Percentiles rank a stretch among this genome's conserved stretches.
Evolutionary conservation across 495 filamentous ascomycete genomes (phyloP).

Genomic region (Chaetomium cochliodes): DNA sequence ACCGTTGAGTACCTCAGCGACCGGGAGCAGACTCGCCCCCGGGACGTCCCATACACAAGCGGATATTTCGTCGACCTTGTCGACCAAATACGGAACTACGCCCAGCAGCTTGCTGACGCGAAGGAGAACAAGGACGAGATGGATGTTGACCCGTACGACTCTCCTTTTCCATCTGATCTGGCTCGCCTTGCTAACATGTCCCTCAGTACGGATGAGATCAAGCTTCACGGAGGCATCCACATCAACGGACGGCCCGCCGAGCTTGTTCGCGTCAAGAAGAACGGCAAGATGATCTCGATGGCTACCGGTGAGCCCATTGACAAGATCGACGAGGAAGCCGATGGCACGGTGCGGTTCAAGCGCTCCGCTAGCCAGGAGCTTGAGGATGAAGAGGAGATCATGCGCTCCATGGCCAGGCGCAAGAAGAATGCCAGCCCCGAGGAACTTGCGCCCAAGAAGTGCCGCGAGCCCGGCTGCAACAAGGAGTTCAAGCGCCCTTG

Average conservation of each 20-base stretch:
- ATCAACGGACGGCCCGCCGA: slow-evolving; percentile 74
- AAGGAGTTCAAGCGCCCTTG: slow-evolving; percentile 92
- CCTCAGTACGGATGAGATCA: slow-evolving; percentile 62
- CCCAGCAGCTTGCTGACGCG: slow-evolving; percentile 53
- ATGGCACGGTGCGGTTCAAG: slow-evolving; percentile 54
- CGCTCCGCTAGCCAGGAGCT: slow-evolving; percentile 59
- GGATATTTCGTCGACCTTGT: slow-evolving; percentile 93
- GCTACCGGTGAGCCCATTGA: slow-evolving; percentile 58
- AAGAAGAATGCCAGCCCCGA: slow-evolving; percentile 75
- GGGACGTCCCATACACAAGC: slow-evolving; percentile 85
- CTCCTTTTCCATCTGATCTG: not conserved
- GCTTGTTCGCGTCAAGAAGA: slow-evolving; percentile 71
- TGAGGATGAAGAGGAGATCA: slow-evolving; percentile 69
- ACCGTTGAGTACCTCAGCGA: slow-evolving; percentile 77
- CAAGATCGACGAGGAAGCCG: slow-evolving; percentile 45
- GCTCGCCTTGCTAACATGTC: slow-evolving; percentile 41
- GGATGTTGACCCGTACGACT: slow-evolving; percentile 55
- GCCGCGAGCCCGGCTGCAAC: slow-evolving; percentile 65
- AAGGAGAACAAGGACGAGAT: slow-evolving; percentile 50
- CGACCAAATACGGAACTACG: slow-evolving; percentile 78
- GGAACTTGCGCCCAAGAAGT: slow-evolving; percentile 69
- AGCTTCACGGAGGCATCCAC: slow-evolving; percentile 71
- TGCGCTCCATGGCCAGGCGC: slow-evolving; percentile 84
- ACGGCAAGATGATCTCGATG: slow-evolving; percentile 73
- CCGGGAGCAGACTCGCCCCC: slow-evolving; percentile 72